A percentile compares a stretch with the other conserved stretches of the same genome.
phyloP scores from a whole-genome alignment of 225 moss, liverwort and hornwort genomes.

The Pseudoscleropodium purum region DNA sequence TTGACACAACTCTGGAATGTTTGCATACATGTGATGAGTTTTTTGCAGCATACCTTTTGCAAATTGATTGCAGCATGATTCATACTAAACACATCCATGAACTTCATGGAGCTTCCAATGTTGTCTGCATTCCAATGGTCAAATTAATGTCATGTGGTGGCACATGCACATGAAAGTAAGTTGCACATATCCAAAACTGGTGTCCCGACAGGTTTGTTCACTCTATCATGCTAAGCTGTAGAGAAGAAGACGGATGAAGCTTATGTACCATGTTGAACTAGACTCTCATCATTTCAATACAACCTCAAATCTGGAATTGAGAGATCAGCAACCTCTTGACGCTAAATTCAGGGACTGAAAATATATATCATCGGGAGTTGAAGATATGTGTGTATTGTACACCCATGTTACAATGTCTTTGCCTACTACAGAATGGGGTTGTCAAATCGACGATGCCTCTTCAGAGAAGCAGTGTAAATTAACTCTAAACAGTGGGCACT shows the following conservation, averaged over 20 bases:
- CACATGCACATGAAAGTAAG: background rate
- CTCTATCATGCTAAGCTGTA: background rate
- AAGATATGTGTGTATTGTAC: background rate
- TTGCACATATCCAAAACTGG: background rate
- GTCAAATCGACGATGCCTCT: background rate
- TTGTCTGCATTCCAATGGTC: constrained; percentile 4
- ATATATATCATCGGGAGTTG: background rate
- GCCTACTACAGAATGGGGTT: background rate
- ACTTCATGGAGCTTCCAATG: background rate
- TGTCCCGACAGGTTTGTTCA: background rate
- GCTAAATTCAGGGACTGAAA: background rate
- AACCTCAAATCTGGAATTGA: background rate
- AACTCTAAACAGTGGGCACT: background rate
- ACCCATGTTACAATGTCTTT: constrained; percentile 1
- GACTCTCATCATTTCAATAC: background rate
- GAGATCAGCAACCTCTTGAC: background rate
- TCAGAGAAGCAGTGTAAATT: background rate
- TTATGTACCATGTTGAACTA: background rate
- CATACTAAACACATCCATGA: background rate
- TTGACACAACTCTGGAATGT: background rate
- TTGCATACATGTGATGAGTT: background rate
- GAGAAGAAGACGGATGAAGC: background rate
- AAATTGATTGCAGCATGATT: background rate
- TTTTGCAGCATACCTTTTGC: background rate
- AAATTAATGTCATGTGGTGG: background rate